These are phyloP conservation scores for Hypoxylon sp. DNA, from an alignment of 2,329 filamentous ascomycete species.

Conservation along the genomic window DNA sequence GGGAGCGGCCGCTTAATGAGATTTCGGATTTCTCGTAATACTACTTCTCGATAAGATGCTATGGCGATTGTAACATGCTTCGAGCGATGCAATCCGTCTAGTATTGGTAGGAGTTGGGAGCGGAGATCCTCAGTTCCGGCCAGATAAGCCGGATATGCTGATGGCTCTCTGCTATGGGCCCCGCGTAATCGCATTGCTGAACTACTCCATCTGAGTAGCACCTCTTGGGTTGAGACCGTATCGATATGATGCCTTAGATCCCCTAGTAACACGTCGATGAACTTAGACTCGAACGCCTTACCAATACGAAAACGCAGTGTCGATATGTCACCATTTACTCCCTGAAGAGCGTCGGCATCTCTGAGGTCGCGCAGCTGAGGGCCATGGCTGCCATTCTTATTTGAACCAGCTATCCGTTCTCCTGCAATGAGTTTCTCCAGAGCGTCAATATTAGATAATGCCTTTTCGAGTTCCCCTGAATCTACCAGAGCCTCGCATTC, in stretches of 20 bases:
- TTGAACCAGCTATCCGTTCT: conserved; percentile 63
- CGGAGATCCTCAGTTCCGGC: conserved; percentile 79
- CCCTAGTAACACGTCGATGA: conserved; percentile 81
- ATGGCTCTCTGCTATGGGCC: conserved; percentile 75
- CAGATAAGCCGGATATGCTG: conserved; percentile 84
- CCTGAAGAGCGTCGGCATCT: conserved; percentile 82
- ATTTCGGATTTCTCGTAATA: conserved; percentile 87
- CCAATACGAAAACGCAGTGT: conserved; percentile 86
- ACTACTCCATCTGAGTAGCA: conserved; percentile 87
- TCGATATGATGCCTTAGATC: conserved; percentile 88
- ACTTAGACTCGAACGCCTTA: conserved; percentile 86
- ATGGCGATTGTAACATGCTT: conserved; percentile 85
- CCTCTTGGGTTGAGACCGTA: conserved; percentile 77
- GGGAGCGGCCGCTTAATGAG: conserved; percentile 89
- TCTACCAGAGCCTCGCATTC: conserved; percentile 87
- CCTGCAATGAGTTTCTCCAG: conserved; percentile 87
- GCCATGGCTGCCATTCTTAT: conserved; percentile 51
- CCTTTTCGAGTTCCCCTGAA: conserved; percentile 84
- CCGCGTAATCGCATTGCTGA: conserved; percentile 81
- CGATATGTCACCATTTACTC: conserved; percentile 82
- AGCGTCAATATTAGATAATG: conserved; percentile 81
- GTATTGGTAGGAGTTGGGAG: conserved; percentile 75
- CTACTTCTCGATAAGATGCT: conserved; percentile 85
- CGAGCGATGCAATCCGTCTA: conserved; percentile 85
- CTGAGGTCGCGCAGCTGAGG: conserved; percentile 77